A percentile compares a stretch with the other conserved stretches of the same genome.
Conservation (phyloP, 2,329 filamentous ascomycete genomes). For the Cladobotryum protrusum region DNA sequence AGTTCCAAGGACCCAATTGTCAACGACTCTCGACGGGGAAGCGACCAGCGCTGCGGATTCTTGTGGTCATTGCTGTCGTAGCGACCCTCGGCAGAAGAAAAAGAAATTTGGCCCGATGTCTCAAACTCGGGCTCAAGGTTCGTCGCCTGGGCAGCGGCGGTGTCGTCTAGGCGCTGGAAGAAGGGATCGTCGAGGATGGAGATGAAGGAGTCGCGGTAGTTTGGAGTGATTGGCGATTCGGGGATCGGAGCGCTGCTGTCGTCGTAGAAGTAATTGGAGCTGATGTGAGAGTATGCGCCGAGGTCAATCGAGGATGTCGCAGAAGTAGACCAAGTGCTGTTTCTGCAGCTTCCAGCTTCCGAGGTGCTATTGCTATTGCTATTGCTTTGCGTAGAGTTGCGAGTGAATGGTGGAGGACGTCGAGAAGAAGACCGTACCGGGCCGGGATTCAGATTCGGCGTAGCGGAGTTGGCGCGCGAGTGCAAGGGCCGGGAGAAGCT, state of each 20-base stretch:
- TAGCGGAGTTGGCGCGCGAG: conserved; percentile 6
- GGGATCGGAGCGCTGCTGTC: background rate
- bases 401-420: conserved; percentile 9
- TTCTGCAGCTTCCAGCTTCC: conserved; percentile 3
- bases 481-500: conserved; percentile 10
- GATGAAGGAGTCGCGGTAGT: conserved; percentile 42
- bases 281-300: conserved; percentile 15
- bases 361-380: conserved; percentile 1
- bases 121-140: conserved; percentile 20
- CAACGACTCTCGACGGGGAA: conserved; percentile 44
- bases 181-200: conserved; percentile 53
- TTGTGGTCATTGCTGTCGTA: conserved; percentile 35
- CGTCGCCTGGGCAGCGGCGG: conserved; percentile 24
- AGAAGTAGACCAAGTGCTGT: conserved; percentile 4
- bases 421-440: background rate
- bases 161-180: conserved; percentile 41
- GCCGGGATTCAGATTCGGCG: background rate
- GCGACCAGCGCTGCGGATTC: conserved; percentile 35
- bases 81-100: conserved; percentile 20
- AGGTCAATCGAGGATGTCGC: conserved; percentile 5
- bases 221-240: conserved; percentile 19
- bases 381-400: conserved; percentile 19
- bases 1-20: conserved; percentile 31
- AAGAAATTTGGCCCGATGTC: conserved; percentile 19
- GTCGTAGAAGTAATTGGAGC: background rate